These are phyloP conservation scores for Dispira simplex DNA, from an alignment of 192 early-diverging fungal species.

Conservation along the genomic window DNA sequence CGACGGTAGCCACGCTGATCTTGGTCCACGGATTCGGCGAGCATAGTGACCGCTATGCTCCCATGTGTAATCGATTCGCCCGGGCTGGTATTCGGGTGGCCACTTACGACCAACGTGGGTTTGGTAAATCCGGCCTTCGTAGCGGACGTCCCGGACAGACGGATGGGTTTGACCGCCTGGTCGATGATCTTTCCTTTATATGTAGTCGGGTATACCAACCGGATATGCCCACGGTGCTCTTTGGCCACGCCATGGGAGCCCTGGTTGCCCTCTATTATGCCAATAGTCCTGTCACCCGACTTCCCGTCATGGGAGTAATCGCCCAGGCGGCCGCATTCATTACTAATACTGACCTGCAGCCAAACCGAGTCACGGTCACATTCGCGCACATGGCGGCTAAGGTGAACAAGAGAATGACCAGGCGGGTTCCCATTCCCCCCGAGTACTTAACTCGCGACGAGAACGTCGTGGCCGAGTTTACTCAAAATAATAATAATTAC, in stretches of 20 bases:
- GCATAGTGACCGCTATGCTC: slow-evolving; percentile 38
- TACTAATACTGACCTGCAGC: slow-evolving; percentile 1
- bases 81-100: slow-evolving; percentile 29
- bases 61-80: slow-evolving; percentile 27
- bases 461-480: slow-evolving; percentile 9
- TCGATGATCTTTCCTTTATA: slow-evolving; percentile 27
- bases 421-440: not conserved
- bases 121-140: slow-evolving; percentile 32
- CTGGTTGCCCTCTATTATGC: slow-evolving; percentile 23
- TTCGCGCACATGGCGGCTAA: slow-evolving; percentile 9
- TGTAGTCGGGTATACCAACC: slow-evolving; percentile 17
- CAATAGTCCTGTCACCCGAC: not conserved
- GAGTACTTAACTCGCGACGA: slow-evolving; percentile 5
- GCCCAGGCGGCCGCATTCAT: not conserved
- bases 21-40: slow-evolving; percentile 46
- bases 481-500: not conserved
- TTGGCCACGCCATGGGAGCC: slow-evolving; percentile 40
- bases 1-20: slow-evolving; percentile 23
- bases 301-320: slow-evolving; percentile 2
- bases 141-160: slow-evolving; percentile 12
- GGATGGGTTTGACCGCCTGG: slow-evolving; percentile 23
- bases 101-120: slow-evolving; percentile 44
- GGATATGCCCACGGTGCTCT: slow-evolving; percentile 29
- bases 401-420: not conserved
- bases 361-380: not conserved